phyloP scores from a whole-genome alignment of 2,329 filamentous ascomycete species.

The Allantophomopsis cytisporea region DNA sequence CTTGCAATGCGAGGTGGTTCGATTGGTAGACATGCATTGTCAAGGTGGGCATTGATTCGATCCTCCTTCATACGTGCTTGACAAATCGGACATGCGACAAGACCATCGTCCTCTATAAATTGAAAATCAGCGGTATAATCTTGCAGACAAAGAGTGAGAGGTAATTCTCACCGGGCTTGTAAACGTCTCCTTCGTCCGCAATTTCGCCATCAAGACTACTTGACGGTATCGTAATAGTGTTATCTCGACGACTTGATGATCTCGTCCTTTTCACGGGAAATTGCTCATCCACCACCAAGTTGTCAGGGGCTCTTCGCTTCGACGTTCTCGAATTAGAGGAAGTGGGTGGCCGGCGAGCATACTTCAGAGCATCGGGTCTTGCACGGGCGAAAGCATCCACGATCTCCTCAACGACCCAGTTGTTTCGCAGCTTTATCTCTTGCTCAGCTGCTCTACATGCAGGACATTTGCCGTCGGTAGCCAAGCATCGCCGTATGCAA shows the following conservation, averaged over 20 bases:
- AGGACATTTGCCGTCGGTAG: conserved; percentile 76
- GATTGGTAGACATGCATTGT: conserved; percentile 24
- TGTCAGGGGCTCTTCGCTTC: conserved; percentile 36
- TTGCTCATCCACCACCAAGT: too few species aligned
- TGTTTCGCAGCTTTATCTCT: conserved; percentile 71
- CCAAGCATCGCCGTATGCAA: conserved; percentile 80
- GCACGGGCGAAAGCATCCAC: conserved; percentile 64
- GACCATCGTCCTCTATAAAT: conserved; percentile 26
- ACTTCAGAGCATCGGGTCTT: conserved; percentile 44
- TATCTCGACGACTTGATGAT: conserved; percentile 32
- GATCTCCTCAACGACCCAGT: conserved; percentile 74
- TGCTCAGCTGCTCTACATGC: conserved; percentile 69
- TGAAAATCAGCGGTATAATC: not conserved
- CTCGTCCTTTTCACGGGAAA: conserved; percentile 31
- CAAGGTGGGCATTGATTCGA: conserved; percentile 69
- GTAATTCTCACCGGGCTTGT: conserved; percentile 5
- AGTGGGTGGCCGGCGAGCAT: conserved; percentile 40
- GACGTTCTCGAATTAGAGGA: conserved; percentile 14
- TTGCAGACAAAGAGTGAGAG: not conserved
- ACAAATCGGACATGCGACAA: conserved; percentile 79
- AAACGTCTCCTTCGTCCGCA: conserved; percentile 8
- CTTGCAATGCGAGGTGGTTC: conserved; percentile 24
- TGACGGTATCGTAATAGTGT: conserved; percentile 14
- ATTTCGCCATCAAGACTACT: too few species aligned
- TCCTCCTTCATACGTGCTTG: conserved; percentile 64